These are phyloP conservation scores for Alloascoidea africana DNA, from an alignment of 805 yeast genomes.

Conservation along the genomic window DNA sequence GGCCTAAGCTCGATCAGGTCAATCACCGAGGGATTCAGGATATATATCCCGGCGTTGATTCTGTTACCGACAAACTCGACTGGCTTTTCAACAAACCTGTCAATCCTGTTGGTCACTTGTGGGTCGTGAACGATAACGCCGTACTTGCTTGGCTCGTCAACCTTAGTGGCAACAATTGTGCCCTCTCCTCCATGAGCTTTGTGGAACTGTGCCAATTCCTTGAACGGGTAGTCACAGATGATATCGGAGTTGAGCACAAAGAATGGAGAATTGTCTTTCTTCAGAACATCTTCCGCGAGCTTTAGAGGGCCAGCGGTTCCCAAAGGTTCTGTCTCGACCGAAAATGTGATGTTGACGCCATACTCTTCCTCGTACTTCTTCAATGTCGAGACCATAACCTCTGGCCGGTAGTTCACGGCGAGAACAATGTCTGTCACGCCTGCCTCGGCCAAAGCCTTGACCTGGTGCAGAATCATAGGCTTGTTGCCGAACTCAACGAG, in stretches of 20 bases:
- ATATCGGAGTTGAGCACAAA: constrained; percentile 97
- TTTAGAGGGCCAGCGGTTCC: constrained; percentile 99
- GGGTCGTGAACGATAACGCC: constrained; percentile 99
- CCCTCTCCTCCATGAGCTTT: constrained; percentile 92
- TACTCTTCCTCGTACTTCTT: constrained; percentile 88
- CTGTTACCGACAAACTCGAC: constrained; percentile 99
- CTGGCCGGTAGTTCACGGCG: constrained; percentile 99
- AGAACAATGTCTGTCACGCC: constrained; percentile 97
- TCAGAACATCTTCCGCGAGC: constrained; percentile 86
- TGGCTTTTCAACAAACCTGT: constrained; percentile 98
- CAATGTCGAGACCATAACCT: constrained; percentile 93
- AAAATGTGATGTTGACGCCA: constrained; percentile 90
- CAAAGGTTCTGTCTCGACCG: constrained; percentile 97
- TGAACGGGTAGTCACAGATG: constrained; percentile 96
- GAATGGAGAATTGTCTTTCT: constrained; percentile 92
- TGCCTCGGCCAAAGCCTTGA: constrained; percentile 93
- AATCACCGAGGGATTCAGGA: constrained; percentile 92
- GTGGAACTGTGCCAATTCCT: constrained; percentile 87
- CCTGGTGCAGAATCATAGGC: constrained; percentile 98
- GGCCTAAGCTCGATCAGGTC: constrained; percentile 96
- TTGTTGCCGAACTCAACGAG: constrained; percentile 96
- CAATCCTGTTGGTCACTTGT: constrained; percentile 88
- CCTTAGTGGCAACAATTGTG: constrained; percentile 98
- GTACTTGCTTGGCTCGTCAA: constrained; percentile 97
- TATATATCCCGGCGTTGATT: constrained; percentile 98